Evolutionary conservation across 352 stramenopile species (phyloP), one percentile per base, ranked within the genome.

Genomic region (Globisporangium recalcitrans): DNA sequence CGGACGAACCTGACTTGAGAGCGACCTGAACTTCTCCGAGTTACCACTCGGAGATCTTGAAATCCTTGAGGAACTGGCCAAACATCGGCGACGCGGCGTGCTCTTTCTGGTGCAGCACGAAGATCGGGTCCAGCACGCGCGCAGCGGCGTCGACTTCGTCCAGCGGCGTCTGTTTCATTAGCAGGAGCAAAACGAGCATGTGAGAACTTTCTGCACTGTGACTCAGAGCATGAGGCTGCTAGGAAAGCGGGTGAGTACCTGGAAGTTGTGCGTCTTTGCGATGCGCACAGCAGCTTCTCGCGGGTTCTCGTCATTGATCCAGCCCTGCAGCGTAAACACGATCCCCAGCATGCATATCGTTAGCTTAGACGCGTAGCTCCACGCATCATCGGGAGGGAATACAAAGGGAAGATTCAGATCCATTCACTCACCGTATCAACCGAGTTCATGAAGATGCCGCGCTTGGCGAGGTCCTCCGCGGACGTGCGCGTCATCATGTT

Each of bases 251-350:
- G 14, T 4, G 5, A n/a, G n/a, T 67, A 86, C 77, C 71, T 86
- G 93, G 75, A 98, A 98, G 58, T 96, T 87, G 82, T 98, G 97
- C 1, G 68, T 86, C 62, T 86, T 77, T 3, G 91, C 92, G 63
- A 95, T 98, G 40, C 88, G 89, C 58, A 73, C 85, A 26, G 96
- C 94, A 46, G 88, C 79, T 32, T 97, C 88, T n/a, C 94, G 75
- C 38, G 95, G 95, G 76, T 98, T 97, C 69, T 98, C 95, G 69
- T 98, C 93, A 70, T 98, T 98, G 69, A 98, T 98, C 95, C 95
- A 98, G 65, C 95, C 93, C 72, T 79, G n/a, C 13, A 42, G 11
- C n/a, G n/a, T n/a, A n/a, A 26, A 49, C 14, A 42, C 4, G 14
- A 42, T 42, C 14, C 36, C 36, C 14, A 44, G n/a, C 36, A 31